Evolutionary conservation across 108 stramenopile species (phyloP).

Genomic region (Craspedostauros australis): DNA sequence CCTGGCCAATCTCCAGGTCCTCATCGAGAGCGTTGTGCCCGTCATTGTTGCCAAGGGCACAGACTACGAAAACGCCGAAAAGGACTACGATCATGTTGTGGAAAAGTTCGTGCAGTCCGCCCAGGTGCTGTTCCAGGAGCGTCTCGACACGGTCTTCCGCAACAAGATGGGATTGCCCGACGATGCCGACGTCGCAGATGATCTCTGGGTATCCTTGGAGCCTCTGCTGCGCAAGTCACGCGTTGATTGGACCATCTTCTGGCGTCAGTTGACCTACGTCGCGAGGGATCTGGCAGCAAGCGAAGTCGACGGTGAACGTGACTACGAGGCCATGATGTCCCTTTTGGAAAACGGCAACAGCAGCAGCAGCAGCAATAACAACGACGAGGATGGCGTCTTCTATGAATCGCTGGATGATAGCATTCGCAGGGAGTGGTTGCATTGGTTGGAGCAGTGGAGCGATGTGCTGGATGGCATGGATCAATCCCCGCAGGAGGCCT

Average conservation of each 20-base stretch:
- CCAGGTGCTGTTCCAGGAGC: conserved; percentile 43
- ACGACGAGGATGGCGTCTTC: conserved; percentile 36
- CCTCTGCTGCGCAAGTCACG: conserved; percentile 34
- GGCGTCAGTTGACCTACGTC: conserved; percentile 65
- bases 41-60: conserved; percentile 56
- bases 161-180: conserved; percentile 58
- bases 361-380: conserved; percentile 11
- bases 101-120: conserved; percentile 43
- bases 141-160: conserved; percentile 40
- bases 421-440: conserved; percentile 26
- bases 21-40: conserved; percentile 66
- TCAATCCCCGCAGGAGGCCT: conserved; percentile 4
- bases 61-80: conserved; percentile 27
- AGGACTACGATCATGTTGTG: conserved; percentile 20
- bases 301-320: conserved; percentile 20
- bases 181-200: conserved; percentile 41
- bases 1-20: conserved; percentile 69
- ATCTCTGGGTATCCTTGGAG: conserved; percentile 60
- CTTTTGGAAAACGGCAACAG: conserved; percentile 29
- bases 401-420: conserved; percentile 52
- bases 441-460: conserved; percentile 70
- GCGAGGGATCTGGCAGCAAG: conserved; percentile 40
- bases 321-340: conserved; percentile 59
- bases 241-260: conserved; percentile 83
- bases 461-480: conserved; percentile 19